Conservation (phyloP, 2,329 filamentous ascomycete genomes). For the Aspergillus ochraceoroseus region DNA sequence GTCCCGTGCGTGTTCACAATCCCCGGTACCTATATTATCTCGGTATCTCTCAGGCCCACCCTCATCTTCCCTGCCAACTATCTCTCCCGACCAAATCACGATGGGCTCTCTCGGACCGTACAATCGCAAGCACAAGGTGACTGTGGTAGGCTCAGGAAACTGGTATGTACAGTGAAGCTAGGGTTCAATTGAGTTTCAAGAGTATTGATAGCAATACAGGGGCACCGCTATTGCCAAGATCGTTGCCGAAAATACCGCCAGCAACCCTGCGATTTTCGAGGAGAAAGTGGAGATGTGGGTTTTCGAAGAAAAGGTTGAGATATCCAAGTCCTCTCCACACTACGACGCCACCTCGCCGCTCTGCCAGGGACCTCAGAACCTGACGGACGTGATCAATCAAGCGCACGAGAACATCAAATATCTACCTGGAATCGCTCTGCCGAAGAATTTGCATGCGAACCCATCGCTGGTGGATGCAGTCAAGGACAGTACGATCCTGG, state of each 20-base stretch:
- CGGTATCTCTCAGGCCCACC: conserved; percentile 14
- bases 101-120: conserved; percentile 34
- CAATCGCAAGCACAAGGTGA: conserved; percentile 46
- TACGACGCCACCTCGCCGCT: conserved; percentile 75
- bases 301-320: conserved; percentile 80
- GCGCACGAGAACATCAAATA: conserved; percentile 98
- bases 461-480: conserved; percentile 61
- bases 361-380: conserved; percentile 69
- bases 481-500: conserved; percentile 75
- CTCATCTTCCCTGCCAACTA: conserved; percentile 12
- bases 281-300: conserved; percentile 97
- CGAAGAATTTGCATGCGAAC: conserved; percentile 57
- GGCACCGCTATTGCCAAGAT: conserved; percentile 97
- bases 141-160: conserved; percentile 91
- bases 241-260: conserved; percentile 82
- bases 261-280: conserved; percentile 76
- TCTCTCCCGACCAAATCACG: conserved; percentile 15
- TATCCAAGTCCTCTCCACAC: conserved; percentile 66
- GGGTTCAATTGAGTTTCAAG: conserved; percentile 48
- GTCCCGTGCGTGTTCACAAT: conserved; percentile 21
- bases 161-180: conserved; percentile 56
- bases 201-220: conserved; percentile 85
- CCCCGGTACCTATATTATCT: conserved; percentile 9
- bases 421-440: conserved; percentile 79
- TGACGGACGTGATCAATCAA: conserved; percentile 85